Conservation (phyloP, 805 yeast genomes). For the Wickerhamomyces silvicola region DNA sequence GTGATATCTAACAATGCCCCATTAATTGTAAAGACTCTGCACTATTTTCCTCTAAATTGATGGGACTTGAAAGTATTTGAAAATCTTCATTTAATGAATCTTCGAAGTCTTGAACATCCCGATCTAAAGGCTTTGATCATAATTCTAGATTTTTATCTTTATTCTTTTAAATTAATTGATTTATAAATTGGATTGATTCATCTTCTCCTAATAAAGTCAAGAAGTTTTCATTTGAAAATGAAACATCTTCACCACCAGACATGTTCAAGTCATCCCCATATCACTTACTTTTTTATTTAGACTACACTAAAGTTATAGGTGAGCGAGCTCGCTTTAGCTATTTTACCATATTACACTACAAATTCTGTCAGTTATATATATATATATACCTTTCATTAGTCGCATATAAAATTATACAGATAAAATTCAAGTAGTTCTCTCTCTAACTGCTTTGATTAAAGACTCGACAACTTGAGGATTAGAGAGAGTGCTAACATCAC, state of each 20-base stretch:
- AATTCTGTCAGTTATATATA: no score
- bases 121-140: no score
- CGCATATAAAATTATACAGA: neutral
- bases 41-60: no score
- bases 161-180: constrained; percentile 26
- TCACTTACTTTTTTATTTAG: no score
- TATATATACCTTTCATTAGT: neutral
- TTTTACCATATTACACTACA: no score
- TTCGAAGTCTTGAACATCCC: no score
- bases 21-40: no score
- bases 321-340: no score
- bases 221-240: constrained; percentile 14
- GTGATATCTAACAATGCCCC: constrained; percentile 79
- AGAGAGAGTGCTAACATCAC: constrained; percentile 72
- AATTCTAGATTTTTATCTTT: no score
- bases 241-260: constrained; percentile 9
- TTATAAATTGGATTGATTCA: constrained; percentile 31
- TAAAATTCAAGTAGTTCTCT: constrained; percentile 7
- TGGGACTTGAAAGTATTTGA: no score
- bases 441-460: constrained; percentile 47
- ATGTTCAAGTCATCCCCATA: neutral
- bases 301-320: no score
- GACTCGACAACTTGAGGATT: constrained; percentile 70
- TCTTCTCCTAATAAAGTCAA: constrained; percentile 31
- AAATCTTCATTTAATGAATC: no score